Evolutionary conservation across 176 grass and related monocot species (phyloP), one percentile per base, ranked within the genome.

Genomic region (Paspalum vaginatum): DNA sequence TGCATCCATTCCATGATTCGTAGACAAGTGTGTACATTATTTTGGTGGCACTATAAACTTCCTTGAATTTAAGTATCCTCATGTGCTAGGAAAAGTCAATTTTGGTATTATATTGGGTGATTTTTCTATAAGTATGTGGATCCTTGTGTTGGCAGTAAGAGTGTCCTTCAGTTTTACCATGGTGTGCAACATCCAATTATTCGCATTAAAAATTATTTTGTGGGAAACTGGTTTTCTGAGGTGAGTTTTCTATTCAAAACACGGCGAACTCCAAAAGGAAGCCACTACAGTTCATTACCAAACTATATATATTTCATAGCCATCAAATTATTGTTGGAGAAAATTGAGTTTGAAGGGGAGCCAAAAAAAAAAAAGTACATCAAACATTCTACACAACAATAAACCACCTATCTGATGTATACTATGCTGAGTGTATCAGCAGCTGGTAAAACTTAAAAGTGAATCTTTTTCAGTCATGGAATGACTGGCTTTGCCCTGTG

Each of bases 321-420:
- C 24, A 57, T 79, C 8, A 59, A 76, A 76, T 46, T 63, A 76
- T 52, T 80, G 14, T 43, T 38, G 46, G 38, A 16, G 37, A 74
- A 84, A 88, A 61, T 16, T 48, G 57, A 13, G 9, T 45, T n/a
- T 16, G 47, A 37, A 56, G 6, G 69, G 12, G 50, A 12, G 7
- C 9, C 2, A 11, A 16, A 66, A 13, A 51, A 66, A 66, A 47
- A 78, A n/a, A 40, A 73, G 5, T 46, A 27, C 63, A 70, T 47
- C 37, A 72, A 74, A 46, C 43, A 72, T 77, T 85, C 57, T 78
- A 87, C 44, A 83, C 74, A 84, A 74, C 53, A 61, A 70, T 81
- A 57, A 48, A 70, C 20, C 46, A 80, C 18, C 62, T 75, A 70
- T 74, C 64, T 84, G 61, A 61, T 16, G 9, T 84, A 53, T 41